A percentile compares a stretch with the other conserved stretches of the same genome.
phyloP scores from a whole-genome alignment of 2,329 filamentous ascomycete genomes.

The Penicillium sp. region DNA sequence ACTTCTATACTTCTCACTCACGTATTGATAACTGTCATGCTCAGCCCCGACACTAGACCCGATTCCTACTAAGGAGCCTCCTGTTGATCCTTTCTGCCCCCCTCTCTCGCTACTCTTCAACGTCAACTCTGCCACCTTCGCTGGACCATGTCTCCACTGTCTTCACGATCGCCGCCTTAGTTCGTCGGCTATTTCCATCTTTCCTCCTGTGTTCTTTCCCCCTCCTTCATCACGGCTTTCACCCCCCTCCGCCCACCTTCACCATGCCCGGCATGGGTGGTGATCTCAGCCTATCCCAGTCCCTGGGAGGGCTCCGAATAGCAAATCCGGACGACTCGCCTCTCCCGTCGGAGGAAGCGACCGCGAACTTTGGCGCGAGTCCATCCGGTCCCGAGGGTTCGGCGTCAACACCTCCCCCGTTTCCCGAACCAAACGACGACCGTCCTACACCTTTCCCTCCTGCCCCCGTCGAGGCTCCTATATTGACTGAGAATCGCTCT shows the following conservation, averaged over 20 bases:
- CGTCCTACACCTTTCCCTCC: slow-evolving; percentile 19
- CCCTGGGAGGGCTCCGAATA: slow-evolving; percentile 90
- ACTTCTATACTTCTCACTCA: neutral
- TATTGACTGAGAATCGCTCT: slow-evolving; percentile 40
- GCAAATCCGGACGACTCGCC: slow-evolving; percentile 85
- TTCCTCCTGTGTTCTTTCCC: slow-evolving; percentile 2
- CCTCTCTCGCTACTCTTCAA: slow-evolving; percentile 6
- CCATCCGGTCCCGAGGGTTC: slow-evolving; percentile 22
- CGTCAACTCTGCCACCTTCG: slow-evolving; percentile 7
- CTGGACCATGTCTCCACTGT: slow-evolving; percentile 33
- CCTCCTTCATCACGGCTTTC: slow-evolving; percentile 3
- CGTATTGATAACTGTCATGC: slow-evolving; percentile 4
- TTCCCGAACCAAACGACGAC: slow-evolving; percentile 20
- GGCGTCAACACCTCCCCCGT: slow-evolving; percentile 24
- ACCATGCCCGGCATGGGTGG: slow-evolving; percentile 68
- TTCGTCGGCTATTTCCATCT: slow-evolving; percentile 25
- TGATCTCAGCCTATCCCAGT: slow-evolving; percentile 87
- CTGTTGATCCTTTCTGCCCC: slow-evolving; percentile 24
- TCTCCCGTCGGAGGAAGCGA: slow-evolving; percentile 34
- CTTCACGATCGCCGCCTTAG: slow-evolving; percentile 34
- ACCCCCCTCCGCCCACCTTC: slow-evolving; percentile 4
- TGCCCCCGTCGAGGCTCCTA: slow-evolving; percentile 21
- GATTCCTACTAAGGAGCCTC: slow-evolving; percentile 21
- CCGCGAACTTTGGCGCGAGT: slow-evolving; percentile 20
- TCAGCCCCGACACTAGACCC: slow-evolving; percentile 24